Evolutionary conservation across 208 protist genomes (phyloP), one percentile per base, ranked within the genome.

Genomic region (Tetramitus jugosus): DNA sequence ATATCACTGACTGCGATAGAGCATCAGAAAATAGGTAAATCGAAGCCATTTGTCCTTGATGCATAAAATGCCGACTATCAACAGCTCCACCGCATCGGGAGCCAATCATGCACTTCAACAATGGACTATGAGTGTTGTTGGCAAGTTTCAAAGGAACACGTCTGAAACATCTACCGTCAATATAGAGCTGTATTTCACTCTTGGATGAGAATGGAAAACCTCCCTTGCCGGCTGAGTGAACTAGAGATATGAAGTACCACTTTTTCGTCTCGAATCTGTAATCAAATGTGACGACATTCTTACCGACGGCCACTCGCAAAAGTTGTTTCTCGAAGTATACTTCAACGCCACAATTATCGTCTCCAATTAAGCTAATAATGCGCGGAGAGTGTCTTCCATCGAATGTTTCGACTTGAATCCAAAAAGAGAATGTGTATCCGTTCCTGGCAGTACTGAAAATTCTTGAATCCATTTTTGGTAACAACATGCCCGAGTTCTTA

Each of bases 321-420:
- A 43, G 20, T 29, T 53, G 8, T 0, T 53, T 53, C 6, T 78
- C 31, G 40, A 78, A 78, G 39, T 60, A 78, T n/a, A 60, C n/a
- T 78, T 78, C 75, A 37, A 78, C 31, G 33, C 75, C 75, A 20
- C 53, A 29, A n/a, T 31, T 29, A 29, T 64, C 26, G 0, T 26
- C 31, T 42, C 53, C 62, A 7, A 23, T 45, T 40, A 78, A 78
- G 29, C 46, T 42, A 39, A 29, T 20, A 14, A 78, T n/a, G 14
- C 75, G 35, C 35, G 75, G 75, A 37, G 13, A 53, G 29, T 78
- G 43, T 42, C 4, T 4, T 17, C 62, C 31, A 1, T 37, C 29
- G 13, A 78, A 78, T 37, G 43, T 43, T 39, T 78, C 75, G n/a
- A 78, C 31, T 62, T 52, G 45, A 31, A 78, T 3, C 75, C 75